Conservation (phyloP, 2,329 filamentous ascomycete species). For the Parascedosporium putredinis region DNA sequence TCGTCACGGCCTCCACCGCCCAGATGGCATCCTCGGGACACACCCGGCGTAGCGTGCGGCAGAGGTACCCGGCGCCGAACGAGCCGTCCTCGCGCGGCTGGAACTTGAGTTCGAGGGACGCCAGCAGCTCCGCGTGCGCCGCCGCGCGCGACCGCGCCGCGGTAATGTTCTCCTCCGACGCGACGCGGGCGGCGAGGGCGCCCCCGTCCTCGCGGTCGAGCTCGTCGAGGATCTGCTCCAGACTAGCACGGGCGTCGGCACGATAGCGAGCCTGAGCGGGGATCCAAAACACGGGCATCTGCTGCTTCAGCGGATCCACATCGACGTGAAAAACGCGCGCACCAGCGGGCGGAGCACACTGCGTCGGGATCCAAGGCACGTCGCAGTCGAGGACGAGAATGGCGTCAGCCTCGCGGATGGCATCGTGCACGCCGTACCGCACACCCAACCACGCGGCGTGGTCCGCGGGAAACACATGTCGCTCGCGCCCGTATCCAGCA, state of each 20-base stretch:
- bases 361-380: conserved; percentile 86
- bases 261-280: conserved; percentile 54
- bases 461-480: conserved; percentile 70
- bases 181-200: conserved; percentile 20
- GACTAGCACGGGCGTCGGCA: conserved; percentile 51
- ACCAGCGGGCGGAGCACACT: conserved; percentile 42
- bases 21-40: conserved; percentile 51
- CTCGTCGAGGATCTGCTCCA: conserved; percentile 59
- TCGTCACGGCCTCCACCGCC: conserved; percentile 69
- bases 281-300: conserved; percentile 67
- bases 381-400: conserved; percentile 84
- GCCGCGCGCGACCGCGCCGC: conserved; percentile 37
- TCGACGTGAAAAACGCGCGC: conserved; percentile 54
- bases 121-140: conserved; percentile 47
- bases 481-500: conserved; percentile 66
- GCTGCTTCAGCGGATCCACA: conserved; percentile 56
- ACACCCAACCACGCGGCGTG: conserved; percentile 61
- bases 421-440: conserved; percentile 62
- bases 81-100: conserved; percentile 49
- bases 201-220: conserved; percentile 39
- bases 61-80: conserved; percentile 28
- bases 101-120: conserved; percentile 45
- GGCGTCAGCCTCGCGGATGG: conserved; percentile 67
- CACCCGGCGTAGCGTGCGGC: conserved; percentile 19
- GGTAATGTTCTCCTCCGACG: conserved; percentile 13